Evolutionary conservation across 2,329 filamentous ascomycete genomes (phyloP).

Genomic region (Huntiella moniliformis): DNA sequence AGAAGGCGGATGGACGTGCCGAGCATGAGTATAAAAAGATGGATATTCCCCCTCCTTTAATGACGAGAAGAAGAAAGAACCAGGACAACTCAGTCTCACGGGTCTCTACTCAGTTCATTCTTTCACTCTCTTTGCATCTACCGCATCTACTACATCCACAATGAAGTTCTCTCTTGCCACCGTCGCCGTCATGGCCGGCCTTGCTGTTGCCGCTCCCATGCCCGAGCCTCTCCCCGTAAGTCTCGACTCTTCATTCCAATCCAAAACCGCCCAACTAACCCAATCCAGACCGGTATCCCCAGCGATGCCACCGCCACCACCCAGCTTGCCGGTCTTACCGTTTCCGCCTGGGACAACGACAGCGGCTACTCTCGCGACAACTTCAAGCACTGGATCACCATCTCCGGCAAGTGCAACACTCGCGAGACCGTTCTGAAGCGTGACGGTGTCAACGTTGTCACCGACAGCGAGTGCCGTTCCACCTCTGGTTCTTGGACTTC

Average conservation of each 20-base stretch:
- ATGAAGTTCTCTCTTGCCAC: constrained; percentile 19
- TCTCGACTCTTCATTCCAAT: not conserved
- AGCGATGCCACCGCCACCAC: constrained; percentile 34
- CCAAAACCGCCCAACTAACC: not conserved
- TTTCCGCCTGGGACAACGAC: constrained; percentile 34
- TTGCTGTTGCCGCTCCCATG: constrained; percentile 15
- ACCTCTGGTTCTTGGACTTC: constrained; percentile 50
- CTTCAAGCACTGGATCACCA: constrained; percentile 55
- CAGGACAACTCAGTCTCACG: no score
- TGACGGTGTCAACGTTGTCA: constrained; percentile 46
- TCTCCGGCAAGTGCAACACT: constrained; percentile 50
- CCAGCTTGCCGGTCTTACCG: constrained; percentile 38
- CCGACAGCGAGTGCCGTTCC: constrained; percentile 39
- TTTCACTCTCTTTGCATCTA: not conserved
- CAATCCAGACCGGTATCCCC: constrained; percentile 40
- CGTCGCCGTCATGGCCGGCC: constrained; percentile 15
- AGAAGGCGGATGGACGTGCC: no score
- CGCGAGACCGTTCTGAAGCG: constrained; percentile 54
- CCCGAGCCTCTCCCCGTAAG: constrained; percentile 17
- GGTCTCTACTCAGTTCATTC: not conserved
- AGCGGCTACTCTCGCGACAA: constrained; percentile 43
- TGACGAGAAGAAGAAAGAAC: no score
- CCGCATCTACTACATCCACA: constrained; percentile 2
- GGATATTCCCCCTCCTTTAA: no score
- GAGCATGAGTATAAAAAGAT: no score